A percentile compares a stretch with the other conserved stretches of the same genome.
phyloP scores from a whole-genome alignment of 1,139 yeast genomes.

The Ogataea hybrid region DNA sequence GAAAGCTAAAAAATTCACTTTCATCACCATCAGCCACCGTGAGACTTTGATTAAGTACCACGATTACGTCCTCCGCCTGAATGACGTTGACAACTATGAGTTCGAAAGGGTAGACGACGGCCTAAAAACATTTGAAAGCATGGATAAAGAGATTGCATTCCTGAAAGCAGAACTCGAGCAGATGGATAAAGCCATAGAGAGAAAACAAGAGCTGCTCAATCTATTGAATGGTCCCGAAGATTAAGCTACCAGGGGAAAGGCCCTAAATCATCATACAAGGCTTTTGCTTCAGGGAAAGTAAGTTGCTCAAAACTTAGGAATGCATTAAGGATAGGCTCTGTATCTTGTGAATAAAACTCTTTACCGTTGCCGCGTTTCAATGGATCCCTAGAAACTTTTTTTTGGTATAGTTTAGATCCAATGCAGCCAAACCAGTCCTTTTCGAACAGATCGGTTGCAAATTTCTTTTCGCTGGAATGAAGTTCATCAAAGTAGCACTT shows the following conservation, averaged over 20 bases:
- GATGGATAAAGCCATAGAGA: conserved; percentile 50
- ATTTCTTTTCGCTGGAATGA: conserved; percentile 43
- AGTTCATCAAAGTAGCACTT: conserved; percentile 44
- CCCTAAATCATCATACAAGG: conserved; percentile 16
- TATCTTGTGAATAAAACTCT: conserved; percentile 9
- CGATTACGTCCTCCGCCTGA: conserved; percentile 60
- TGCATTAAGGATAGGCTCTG: conserved; percentile 16
- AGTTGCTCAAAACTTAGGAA: conserved; percentile 23
- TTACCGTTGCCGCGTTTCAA: conserved; percentile 37
- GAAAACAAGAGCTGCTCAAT: conserved; percentile 39
- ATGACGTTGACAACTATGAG: conserved; percentile 56
- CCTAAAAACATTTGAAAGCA: conserved; percentile 30
- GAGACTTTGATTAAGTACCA: conserved; percentile 86
- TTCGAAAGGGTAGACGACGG: conserved; percentile 41
- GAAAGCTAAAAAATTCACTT: conserved; percentile 67
- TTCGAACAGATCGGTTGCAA: conserved; percentile 57
- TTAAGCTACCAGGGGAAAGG: conserved; percentile 22
- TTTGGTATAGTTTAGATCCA: conserved; percentile 41
- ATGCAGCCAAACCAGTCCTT: conserved; percentile 61
- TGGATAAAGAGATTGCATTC: conserved; percentile 66
- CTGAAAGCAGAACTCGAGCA: conserved; percentile 53
- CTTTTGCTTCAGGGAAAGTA: conserved; percentile 20
- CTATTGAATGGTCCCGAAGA: conserved; percentile 34
- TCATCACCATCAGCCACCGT: conserved; percentile 82
- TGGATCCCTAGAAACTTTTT: conserved; percentile 55